Percentiles rank a stretch among this genome's conserved stretches.
Conservation (phyloP, 208 protist species). For the Phytomonas francai region DNA sequence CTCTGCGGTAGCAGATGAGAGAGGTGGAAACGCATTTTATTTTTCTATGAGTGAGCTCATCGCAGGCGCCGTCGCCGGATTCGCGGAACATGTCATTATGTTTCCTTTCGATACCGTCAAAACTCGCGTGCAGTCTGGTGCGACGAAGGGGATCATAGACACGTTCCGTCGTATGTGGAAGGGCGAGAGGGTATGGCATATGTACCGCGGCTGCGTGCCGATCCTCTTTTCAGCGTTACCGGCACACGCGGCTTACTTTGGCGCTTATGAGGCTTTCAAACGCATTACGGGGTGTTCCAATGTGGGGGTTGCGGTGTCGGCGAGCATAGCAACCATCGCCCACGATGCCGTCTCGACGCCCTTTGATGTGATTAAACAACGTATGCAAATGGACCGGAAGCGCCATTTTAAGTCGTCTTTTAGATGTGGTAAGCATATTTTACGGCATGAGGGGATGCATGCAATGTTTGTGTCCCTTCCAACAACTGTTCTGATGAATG, state of each 20-base stretch:
- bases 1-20: neutral
- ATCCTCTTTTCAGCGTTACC: conserved; percentile 84
- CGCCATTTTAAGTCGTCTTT: conserved; percentile 42
- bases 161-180: conserved; percentile 26
- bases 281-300: conserved; percentile 38
- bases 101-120: conserved; percentile 94
- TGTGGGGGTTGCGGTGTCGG: conserved; percentile 35
- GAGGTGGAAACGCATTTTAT: conserved; percentile 14
- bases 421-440: conserved; percentile 35
- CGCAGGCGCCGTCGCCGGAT: conserved; percentile 78
- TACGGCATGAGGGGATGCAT: conserved; percentile 43
- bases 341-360: conserved; percentile 91
- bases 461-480: conserved; percentile 83
- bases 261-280: conserved; percentile 87
- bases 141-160: conserved; percentile 17
- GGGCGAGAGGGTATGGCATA: conserved; percentile 43
- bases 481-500: conserved; percentile 90
- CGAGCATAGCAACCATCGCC: conserved; percentile 58
- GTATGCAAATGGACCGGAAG: conserved; percentile 83
- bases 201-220: conserved; percentile 80
- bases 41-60: conserved; percentile 46
- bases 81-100: conserved; percentile 90
- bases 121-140: conserved; percentile 74
- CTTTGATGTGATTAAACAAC: conserved; percentile 93
- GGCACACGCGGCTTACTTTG: conserved; percentile 90